Evolutionary conservation across 129 eudicot genomes (phyloP).

Genomic region (Chrysanthemum makinoi): DNA sequence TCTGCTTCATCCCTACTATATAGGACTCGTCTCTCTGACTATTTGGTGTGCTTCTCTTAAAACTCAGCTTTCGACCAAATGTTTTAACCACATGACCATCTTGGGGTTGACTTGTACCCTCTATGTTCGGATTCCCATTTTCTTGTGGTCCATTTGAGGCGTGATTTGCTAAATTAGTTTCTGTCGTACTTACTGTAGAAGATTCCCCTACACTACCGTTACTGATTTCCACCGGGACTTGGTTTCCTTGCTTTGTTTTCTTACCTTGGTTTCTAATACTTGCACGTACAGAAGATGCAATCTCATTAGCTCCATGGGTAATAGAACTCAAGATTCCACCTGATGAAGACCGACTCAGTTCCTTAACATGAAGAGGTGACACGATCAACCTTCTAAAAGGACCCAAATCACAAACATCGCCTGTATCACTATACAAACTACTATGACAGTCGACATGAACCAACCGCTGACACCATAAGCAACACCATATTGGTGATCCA

Average conservation of each 20-base stretch:
- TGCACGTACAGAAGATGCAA: slow-evolving; percentile 97
- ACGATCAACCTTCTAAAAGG: slow-evolving; percentile 76
- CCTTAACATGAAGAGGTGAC: slow-evolving; percentile 85
- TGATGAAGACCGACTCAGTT: slow-evolving; percentile 50
- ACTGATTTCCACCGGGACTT: slow-evolving; percentile 46
- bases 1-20: slow-evolving; percentile 50
- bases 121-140: slow-evolving; percentile 37
- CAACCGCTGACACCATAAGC: slow-evolving; percentile 92
- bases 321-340: slow-evolving; percentile 88
- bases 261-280: slow-evolving; percentile 85
- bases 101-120: slow-evolving; percentile 40
- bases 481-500: slow-evolving; percentile 98
- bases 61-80: slow-evolving; percentile 46
- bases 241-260: slow-evolving; percentile 59
- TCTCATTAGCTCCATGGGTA: slow-evolving; percentile 96
- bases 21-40: slow-evolving; percentile 71
- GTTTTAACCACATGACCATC: slow-evolving; percentile 41
- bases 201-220: slow-evolving; percentile 45
- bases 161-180: slow-evolving; percentile 36
- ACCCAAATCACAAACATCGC: slow-evolving; percentile 96
- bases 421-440: slow-evolving; percentile 74
- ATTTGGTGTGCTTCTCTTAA: slow-evolving; percentile 58
- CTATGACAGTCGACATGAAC: slow-evolving; percentile 98
- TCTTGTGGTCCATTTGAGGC: slow-evolving; percentile 46
- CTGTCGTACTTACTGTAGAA: slow-evolving; percentile 48